Base-by-base conservation (phyloP, 768 basidiomycete species). In the Suillus hirtellus region DNA sequence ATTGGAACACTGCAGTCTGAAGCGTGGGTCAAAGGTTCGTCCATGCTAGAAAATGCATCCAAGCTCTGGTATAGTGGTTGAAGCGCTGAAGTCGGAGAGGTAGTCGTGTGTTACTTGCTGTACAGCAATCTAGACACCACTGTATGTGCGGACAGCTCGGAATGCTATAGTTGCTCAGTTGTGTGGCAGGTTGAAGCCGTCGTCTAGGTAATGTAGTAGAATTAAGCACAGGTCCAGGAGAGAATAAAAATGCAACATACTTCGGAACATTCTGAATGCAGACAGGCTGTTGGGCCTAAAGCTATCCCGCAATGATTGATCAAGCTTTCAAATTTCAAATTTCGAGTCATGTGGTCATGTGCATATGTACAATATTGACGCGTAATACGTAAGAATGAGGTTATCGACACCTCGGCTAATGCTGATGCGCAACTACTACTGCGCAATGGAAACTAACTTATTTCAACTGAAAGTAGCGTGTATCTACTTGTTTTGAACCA, bases 41-140 rank as follows among this genome's bases (percentile, higher is more conserved):
- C 68, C 11, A 64, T 60, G 40, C 62, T 61, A 63, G 21, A 71
- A 69, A 38, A 66, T 71, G 46, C 61, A 65, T n/a, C 68, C 44
- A 1, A 72, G 64, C 44, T 74, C 72, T 10, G 75, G 76, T 27
- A 76, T 68, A 44, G 75, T 76, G 0, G 69, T 66, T 47, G 76
- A 76, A 35, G 72, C 67, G 69, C 66, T 47, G 76, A 76, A 35
- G 72, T 68, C 1, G 71, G 70, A 14, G 71, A 71, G 7, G 60
- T 15, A 35, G 64, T 56, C 42, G 31, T 50, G 15, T 61, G 37
- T 64, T 64, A 73, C 73, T 31, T 50, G 35, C 37, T n/a, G 21
- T 27, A 15, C 15, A 12, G 50, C 5, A 31, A 11, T 40, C 21
- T 58, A 34, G 38, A 35, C 10, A 24, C 21, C 9, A 4, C 53